Conservation (phyloP, 345 rosid genomes). For the Salix arbutifolia region DNA sequence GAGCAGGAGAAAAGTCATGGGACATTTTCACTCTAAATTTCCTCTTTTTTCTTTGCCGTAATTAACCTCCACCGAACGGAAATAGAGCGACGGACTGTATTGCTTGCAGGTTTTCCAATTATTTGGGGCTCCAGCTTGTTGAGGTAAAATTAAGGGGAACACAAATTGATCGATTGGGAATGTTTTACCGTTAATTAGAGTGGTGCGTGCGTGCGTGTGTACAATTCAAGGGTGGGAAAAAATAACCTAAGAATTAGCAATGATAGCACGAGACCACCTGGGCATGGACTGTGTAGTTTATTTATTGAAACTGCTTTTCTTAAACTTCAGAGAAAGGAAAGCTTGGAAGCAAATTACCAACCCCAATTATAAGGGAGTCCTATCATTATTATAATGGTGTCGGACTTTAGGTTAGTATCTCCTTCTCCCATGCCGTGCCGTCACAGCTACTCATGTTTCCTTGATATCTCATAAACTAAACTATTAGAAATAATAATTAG, state of each 20-base stretch:
- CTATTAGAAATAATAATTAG: background rate
- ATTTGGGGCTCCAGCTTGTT: background rate
- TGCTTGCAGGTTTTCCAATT: background rate
- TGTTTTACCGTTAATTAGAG: background rate
- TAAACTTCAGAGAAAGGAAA: conserved; percentile 19
- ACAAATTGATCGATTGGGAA: background rate
- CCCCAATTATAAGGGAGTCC: background rate
- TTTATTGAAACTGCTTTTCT: background rate
- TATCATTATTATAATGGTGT: conserved; percentile 5
- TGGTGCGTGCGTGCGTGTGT: too few relatives aligned
- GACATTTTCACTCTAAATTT: background rate
- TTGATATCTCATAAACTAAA: conserved; percentile 1
- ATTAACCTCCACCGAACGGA: background rate
- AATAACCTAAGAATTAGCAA: background rate
- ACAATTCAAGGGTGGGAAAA: background rate
- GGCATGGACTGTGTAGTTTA: too few relatives aligned
- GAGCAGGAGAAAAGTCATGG: background rate
- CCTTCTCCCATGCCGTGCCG: conserved; percentile 31
- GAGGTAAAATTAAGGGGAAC: background rate
- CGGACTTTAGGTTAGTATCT: conserved; percentile 4
- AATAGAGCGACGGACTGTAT: background rate
- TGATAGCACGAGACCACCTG: too few relatives aligned
- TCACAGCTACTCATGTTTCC: conserved; percentile 36
- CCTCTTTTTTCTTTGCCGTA: background rate
- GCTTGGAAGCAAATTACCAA: conserved; percentile 13